Evolutionary conservation across 2,329 filamentous ascomycete species (phyloP), one percentile per base, ranked within the genome.

Genomic region (Colletotrichum magnum): DNA sequence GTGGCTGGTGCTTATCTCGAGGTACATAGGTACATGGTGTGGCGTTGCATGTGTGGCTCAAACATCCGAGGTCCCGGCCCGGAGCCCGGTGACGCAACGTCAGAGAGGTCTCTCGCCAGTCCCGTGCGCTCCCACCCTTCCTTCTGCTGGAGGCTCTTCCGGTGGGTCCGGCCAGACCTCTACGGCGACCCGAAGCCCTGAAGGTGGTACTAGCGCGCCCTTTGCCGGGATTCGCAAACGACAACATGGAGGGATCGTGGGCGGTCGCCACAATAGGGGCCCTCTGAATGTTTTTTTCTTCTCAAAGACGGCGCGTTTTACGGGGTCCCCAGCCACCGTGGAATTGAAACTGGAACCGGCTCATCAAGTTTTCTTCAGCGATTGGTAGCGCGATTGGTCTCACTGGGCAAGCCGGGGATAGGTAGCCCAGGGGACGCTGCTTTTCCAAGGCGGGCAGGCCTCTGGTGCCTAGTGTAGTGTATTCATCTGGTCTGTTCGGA

Each of bases 241-340:
- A 59, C 54, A 24, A 26, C 32, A 41, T 65, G 56, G 32, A 18
- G 32, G 61, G 62, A 52, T 43, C 50, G 36, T 54, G 53, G 45
- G 32, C 32, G 32, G 62, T 69, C 61, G 67, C 62, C 67, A 69
- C 67, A 61, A 69, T 69, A 69, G 67, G 67, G 67, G 56, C 39
- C 56, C 51, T 61, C 57, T 59, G 36, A 41, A 57, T 28, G 50
- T 51, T 57, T 57, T 57, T 36, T 57, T 41, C 41, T 47, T 36
- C 51, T 52, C 54, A 13, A 64, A 51, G 13, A 43, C 13, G 41
- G 41, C 26, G 24, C 32, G 39, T 36, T 53, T 41, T 24, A 57
- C 57, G 18, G 63, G 62, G 56, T 45, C 45, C 63, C 62, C 57
- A 58, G 62, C 62, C 62, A 57, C 51, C 59, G n/a, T 59, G 43